Evolutionary conservation across 169 alveolate genomes (phyloP).

Genomic region (Cryptosporidium felis): DNA sequence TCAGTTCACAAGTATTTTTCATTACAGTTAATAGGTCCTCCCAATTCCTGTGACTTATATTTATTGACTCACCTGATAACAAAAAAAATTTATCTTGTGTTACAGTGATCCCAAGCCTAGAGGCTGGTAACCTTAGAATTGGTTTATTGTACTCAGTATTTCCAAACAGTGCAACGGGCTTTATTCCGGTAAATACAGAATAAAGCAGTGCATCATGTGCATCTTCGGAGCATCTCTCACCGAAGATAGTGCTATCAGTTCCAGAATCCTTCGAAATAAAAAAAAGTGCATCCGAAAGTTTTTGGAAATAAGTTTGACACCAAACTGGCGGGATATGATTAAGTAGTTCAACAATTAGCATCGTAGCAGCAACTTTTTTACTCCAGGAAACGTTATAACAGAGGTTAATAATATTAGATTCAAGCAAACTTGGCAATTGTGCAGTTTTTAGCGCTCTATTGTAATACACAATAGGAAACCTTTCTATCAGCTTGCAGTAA

Average conservation of each 20-base stretch:
- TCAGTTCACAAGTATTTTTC: conserved; percentile 14
- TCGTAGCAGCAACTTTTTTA: conserved; percentile 36
- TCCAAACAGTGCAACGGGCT: conserved; percentile 8
- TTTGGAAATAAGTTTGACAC: conserved; percentile 30
- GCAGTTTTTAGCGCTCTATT: conserved; percentile 51
- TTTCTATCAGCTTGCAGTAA: conserved; percentile 11
- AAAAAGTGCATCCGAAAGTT: conserved; percentile 47
- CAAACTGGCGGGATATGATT: conserved; percentile 53
- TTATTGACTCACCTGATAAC: conserved; percentile 37
- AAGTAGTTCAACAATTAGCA: conserved; percentile 32
- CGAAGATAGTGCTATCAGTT: conserved; percentile 9
- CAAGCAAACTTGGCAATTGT: conserved; percentile 37
- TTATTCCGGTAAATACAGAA: conserved; percentile 47
- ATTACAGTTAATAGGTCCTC: conserved; percentile 16
- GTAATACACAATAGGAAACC: conserved; percentile 6
- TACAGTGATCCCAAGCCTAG: conserved; percentile 21
- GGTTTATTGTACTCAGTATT: not conserved
- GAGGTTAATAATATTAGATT: conserved; percentile 25
- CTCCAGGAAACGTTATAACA: conserved; percentile 35
- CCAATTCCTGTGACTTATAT: conserved; percentile 18
- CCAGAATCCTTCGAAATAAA: conserved; percentile 66
- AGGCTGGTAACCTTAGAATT: not conserved
- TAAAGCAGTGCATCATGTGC: conserved; percentile 43
- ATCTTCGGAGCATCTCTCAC: conserved; percentile 64
- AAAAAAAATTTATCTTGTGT: conserved; percentile 1